Percentiles rank a stretch among this genome's conserved stretches.
Evolutionary conservation across 495 filamentous ascomycete genomes (phyloP).

Genomic region (Lentithecium fluviatile): DNA sequence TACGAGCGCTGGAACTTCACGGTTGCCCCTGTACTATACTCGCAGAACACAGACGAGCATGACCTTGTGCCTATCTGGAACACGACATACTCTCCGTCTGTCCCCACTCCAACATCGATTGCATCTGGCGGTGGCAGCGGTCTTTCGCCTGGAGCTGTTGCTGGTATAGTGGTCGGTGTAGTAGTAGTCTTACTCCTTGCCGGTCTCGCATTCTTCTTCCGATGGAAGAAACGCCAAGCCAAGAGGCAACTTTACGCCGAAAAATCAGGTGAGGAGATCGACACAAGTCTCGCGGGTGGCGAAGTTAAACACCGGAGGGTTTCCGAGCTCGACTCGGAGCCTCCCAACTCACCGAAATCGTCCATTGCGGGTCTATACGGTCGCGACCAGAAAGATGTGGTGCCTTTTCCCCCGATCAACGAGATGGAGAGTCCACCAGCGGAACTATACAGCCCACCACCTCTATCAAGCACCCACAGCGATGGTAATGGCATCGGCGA

Average conservation of each 20-base stretch:
- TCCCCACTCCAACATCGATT: background rate
- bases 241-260: background rate
- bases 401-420: constrained; percentile 26
- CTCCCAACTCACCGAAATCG: constrained; percentile 16
- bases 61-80: constrained; percentile 23
- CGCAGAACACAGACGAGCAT: constrained; percentile 14
- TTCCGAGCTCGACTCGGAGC: constrained; percentile 29
- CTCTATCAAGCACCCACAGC: background rate
- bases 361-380: constrained; percentile 19
- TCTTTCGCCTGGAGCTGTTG: constrained; percentile 23
- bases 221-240: constrained; percentile 8
- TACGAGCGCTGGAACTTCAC: constrained; percentile 40
- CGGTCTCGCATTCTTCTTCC: constrained; percentile 26
- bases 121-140: background rate
- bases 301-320: constrained; percentile 27
- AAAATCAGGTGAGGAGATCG: constrained; percentile 7
- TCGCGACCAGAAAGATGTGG: constrained; percentile 19
- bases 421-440: constrained; percentile 30
- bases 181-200: constrained; percentile 12
- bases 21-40: constrained; percentile 28
- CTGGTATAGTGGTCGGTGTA: constrained; percentile 36
- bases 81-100: background rate
- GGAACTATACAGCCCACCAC: constrained; percentile 28
- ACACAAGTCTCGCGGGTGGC: constrained; percentile 21
- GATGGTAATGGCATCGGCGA: background rate